Conservation (phyloP, 2,329 filamentous ascomycete genomes). For the Fulvia fulva region DNA sequence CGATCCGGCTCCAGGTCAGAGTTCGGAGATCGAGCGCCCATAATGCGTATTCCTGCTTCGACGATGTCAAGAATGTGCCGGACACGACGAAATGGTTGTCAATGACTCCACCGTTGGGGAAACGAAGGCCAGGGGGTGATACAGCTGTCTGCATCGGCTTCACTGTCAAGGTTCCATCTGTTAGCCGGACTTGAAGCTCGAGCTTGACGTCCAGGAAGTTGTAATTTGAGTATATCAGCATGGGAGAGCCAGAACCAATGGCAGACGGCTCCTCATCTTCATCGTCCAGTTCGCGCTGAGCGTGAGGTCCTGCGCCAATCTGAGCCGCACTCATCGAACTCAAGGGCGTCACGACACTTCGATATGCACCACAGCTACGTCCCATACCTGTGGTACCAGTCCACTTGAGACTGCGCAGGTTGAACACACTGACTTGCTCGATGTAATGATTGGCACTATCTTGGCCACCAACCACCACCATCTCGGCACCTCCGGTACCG, state of each 20-base stretch:
- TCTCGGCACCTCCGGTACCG: slow-evolving; percentile 86
- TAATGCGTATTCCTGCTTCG: slow-evolving; percentile 94
- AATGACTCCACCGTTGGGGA: slow-evolving; percentile 92
- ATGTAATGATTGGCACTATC: slow-evolving; percentile 99
- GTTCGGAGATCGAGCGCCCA: slow-evolving; percentile 90
- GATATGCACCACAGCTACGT: slow-evolving; percentile 91
- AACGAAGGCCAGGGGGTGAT: slow-evolving; percentile 86
- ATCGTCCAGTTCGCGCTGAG: slow-evolving; percentile 40
- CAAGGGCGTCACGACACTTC: slow-evolving; percentile 87
- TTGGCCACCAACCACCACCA: slow-evolving; percentile 95
- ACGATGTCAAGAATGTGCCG: slow-evolving; percentile 94
- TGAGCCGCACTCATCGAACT: slow-evolving; percentile 61
- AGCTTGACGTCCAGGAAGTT: slow-evolving; percentile 97
- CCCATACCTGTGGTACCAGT: slow-evolving; percentile 82
- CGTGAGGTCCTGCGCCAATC: slow-evolving; percentile 57
- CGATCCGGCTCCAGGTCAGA: slow-evolving; percentile 90
- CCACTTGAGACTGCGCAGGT: slow-evolving; percentile 91
- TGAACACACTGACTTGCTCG: slow-evolving; percentile 97
- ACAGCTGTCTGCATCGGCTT: slow-evolving; percentile 83
- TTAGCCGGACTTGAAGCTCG: slow-evolving; percentile 80
- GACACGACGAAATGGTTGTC: slow-evolving; percentile 97
- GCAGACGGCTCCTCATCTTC: slow-evolving; percentile 33
- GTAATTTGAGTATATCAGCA: slow-evolving; percentile 99
- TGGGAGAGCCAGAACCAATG: slow-evolving; percentile 53
- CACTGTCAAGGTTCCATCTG: slow-evolving; percentile 79